phyloP scores from a whole-genome alignment of 1,284 basidiomycete species.

The Xerocomus minutiporus region DNA sequence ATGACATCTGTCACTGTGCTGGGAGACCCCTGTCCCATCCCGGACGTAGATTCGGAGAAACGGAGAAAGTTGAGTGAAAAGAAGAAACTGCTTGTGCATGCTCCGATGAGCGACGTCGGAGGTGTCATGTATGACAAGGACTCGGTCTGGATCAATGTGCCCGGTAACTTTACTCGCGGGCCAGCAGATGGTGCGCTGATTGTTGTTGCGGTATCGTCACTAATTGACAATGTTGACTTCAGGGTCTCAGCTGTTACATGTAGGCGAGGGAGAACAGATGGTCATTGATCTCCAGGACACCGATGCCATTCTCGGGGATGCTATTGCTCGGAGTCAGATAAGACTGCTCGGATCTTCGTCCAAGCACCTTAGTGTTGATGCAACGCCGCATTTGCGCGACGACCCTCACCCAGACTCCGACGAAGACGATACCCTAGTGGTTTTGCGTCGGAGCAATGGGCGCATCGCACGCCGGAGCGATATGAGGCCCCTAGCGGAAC shows the following conservation, averaged over 20 bases:
- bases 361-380: conserved; percentile 43
- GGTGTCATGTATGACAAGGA: conserved; percentile 99
- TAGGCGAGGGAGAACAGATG: conserved; percentile 96
- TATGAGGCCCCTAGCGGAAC: conserved; percentile 39
- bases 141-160: conserved; percentile 96
- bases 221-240: conserved; percentile 14
- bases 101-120: conserved; percentile 98
- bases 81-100: conserved; percentile 88
- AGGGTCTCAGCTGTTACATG: conserved; percentile 43
- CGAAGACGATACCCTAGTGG: conserved; percentile 22
- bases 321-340: conserved; percentile 78
- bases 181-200: conserved; percentile 50
- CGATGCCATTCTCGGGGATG: conserved; percentile 77
- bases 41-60: conserved; percentile 90
- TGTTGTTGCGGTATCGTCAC: background rate
- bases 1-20: conserved; percentile 75
- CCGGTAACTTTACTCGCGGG: conserved; percentile 84
- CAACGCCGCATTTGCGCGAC: conserved; percentile 13
- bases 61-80: conserved; percentile 91
- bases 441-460: conserved; percentile 38
- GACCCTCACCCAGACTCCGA: conserved; percentile 15
- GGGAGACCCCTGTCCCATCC: conserved; percentile 92
- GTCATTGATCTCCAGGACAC: conserved; percentile 95
- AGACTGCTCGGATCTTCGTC: conserved; percentile 82
- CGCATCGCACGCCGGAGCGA: conserved; percentile 46